phyloP scores from a whole-genome alignment of 208 protist genomes.

The Trichomonas tenax region DNA sequence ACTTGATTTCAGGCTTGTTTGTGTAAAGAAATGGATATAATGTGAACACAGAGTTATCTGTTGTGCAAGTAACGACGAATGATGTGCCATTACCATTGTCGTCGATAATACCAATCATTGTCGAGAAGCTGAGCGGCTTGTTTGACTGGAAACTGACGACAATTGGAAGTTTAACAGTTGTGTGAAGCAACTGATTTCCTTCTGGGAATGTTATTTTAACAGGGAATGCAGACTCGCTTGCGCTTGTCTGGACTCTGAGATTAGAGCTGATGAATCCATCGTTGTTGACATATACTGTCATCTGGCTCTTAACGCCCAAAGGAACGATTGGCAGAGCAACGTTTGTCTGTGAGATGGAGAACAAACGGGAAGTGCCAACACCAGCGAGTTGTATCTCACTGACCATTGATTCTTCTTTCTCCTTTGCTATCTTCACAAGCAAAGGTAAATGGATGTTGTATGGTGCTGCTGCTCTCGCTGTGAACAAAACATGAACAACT shows the following conservation, averaged over 20 bases:
- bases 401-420: not conserved
- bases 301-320: not conserved
- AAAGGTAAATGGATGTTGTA: not conserved
- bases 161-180: not conserved
- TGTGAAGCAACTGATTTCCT: not conserved
- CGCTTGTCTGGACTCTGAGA: not conserved
- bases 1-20: not conserved
- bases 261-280: not conserved
- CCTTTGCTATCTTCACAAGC: not conserved
- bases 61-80: not conserved
- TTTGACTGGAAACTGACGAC: not conserved
- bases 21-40: not conserved
- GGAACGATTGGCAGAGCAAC: not conserved
- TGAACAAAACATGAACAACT: not conserved
- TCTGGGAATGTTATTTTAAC: not conserved
- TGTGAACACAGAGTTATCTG: not conserved
- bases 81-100: not conserved
- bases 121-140: not conserved
- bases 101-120: not conserved
- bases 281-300: not conserved
- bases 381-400: not conserved
- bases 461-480: not conserved
- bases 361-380: not conserved
- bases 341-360: not conserved
- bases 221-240: not conserved